A percentile compares a stretch with the other conserved stretches of the same genome.
These are phyloP conservation scores for Aspergillus sp. DNA, from an alignment of 2,329 filamentous ascomycete genomes.

Conservation along the genomic window DNA sequence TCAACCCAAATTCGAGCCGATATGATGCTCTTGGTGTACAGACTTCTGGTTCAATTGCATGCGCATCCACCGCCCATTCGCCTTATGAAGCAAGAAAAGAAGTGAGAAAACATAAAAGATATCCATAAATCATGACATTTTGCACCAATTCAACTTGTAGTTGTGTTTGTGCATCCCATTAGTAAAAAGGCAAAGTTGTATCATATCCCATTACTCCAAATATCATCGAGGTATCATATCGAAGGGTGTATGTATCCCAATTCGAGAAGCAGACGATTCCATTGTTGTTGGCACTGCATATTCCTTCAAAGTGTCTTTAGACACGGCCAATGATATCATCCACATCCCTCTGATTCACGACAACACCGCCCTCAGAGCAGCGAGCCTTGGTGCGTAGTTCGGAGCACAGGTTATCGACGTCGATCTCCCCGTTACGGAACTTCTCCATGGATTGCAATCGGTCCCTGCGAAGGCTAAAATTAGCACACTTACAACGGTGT, in stretches of 20 bases:
- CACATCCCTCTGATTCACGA: conserved; percentile 86
- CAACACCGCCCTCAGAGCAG: conserved; percentile 83
- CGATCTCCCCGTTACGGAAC: conserved; percentile 86
- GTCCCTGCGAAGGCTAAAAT: conserved; percentile 63
- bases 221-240: conserved; percentile 18
- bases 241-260: conserved; percentile 25
- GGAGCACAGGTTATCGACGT: conserved; percentile 87
- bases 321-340: conserved; percentile 66
- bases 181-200: background rate
- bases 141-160: background rate
- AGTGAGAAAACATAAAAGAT: background rate
- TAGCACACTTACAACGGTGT: conserved; percentile 32
- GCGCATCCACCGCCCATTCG: conserved; percentile 9
- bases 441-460: conserved; percentile 82
- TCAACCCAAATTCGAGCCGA: background rate
- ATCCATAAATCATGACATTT: conserved; percentile 5
- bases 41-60: background rate
- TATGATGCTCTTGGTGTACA: conserved; percentile 1
- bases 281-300: background rate
- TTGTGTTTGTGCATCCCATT: background rate
- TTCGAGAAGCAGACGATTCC: conserved; percentile 3
- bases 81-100: conserved; percentile 1
- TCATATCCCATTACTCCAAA: conserved; percentile 14
- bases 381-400: conserved; percentile 95
- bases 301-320: background rate